Conservation (phyloP, 2,329 filamentous ascomycete species). For the Nigrograna mackinnonii region DNA sequence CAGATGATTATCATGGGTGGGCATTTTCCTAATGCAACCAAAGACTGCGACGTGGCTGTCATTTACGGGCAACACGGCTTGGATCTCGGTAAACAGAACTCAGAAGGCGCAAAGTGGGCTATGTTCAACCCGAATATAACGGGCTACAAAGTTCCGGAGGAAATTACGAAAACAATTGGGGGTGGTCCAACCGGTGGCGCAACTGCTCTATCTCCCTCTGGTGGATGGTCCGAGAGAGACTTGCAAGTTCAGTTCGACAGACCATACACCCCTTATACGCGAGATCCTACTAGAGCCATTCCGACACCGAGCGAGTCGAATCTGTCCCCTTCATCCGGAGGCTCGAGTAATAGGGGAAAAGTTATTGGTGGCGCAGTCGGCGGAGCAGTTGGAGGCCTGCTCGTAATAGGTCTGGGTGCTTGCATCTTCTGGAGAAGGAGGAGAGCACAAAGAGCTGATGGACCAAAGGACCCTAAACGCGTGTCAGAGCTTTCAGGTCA, state of each 20-base stretch:
- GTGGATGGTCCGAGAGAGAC: constrained; percentile 51
- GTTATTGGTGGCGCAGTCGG: constrained; percentile 10
- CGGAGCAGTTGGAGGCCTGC: constrained; percentile 5
- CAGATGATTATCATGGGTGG: constrained; percentile 67
- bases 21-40: constrained; percentile 50
- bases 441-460: neutral
- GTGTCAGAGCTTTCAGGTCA: neutral
- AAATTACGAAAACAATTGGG: constrained; percentile 49
- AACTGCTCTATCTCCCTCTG: constrained; percentile 52
- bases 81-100: constrained; percentile 46
- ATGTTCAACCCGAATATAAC: constrained; percentile 52
- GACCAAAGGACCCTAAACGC: neutral
- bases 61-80: constrained; percentile 59
- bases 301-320: neutral
- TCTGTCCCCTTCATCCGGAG: neutral
- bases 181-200: constrained; percentile 51
- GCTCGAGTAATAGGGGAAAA: constrained; percentile 1
- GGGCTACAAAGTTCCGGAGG: constrained; percentile 54
- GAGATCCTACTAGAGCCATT: constrained; percentile 6
- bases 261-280: constrained; percentile 40
- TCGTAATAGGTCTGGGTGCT: neutral
- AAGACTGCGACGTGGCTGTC: constrained; percentile 49
- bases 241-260: constrained; percentile 55
- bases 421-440: neutral
- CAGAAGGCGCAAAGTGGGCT: constrained; percentile 45